Base-by-base conservation (phyloP, 257 asterid genomes). In the Anisodus acutangulus region DNA sequence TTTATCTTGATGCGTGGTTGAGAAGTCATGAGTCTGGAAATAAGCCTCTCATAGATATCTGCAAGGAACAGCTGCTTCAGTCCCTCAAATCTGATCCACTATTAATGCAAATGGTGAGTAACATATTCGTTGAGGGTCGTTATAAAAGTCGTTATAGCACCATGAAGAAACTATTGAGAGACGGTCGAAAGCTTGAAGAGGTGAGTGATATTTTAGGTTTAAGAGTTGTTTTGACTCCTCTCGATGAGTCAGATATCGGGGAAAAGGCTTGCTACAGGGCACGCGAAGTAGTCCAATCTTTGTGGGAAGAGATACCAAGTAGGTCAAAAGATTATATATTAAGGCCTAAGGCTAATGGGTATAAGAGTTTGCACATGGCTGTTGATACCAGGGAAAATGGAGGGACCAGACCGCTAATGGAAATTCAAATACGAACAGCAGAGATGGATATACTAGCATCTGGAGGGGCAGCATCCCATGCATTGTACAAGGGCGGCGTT, bases 381-480 rank as follows among this genome's bases (percentile, higher is more conserved):
- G 93, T 96, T 88, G 97, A 94, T 85, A 86, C 93, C 81, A 90
- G 92, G 82, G 97, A 92, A 39, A 81, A 84, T 79, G 89, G 88
- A 67, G 68, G 87, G 88, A 86, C 84, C 74, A 90, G 91, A 53
- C 99, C 99, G 0, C 87, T 85, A 76, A 92, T 93, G 99, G 99
- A 96, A 87, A 92, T 96, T 85, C 99, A 96, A 86, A 93, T 96
- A 86, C 90, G 99, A 63, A 96, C 98, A 35, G 88, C 87, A 37
- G 94, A 92, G 87, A 96, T 96, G 99, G 99, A 96, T 88, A 88
- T 87, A 88, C 81, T 91, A 88, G 99, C 99, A 12, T 96, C 92
- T 62, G 98, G 94, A 84, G 99, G 99, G 67, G 87, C 94, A 22
- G 99, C 99, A 31, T 93, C 99, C 69, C 99, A 96, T 88, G 93